A percentile compares a stretch with the other conserved stretches of the same genome.
These are phyloP conservation scores for Penicillium mononematosum DNA, from an alignment of 495 filamentous ascomycete genomes.

Conservation along the genomic window DNA sequence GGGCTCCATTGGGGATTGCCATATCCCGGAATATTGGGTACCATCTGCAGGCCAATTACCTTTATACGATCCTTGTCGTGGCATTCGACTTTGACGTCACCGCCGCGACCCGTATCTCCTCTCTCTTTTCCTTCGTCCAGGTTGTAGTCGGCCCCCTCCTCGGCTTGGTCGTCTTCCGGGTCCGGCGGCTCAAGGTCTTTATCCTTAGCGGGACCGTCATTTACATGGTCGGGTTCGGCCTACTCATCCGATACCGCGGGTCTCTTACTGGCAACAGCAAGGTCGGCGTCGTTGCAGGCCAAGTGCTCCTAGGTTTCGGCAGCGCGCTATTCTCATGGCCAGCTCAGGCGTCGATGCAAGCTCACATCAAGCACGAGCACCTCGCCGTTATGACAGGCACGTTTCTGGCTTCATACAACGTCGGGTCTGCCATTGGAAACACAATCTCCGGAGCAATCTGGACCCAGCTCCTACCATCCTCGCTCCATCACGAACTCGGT, in stretches of 20 bases:
- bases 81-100: conserved; percentile 16
- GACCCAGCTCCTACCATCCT: conserved; percentile 44
- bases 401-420: conserved; percentile 44
- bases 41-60: conserved; percentile 14
- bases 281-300: conserved; percentile 45
- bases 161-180: conserved; percentile 39
- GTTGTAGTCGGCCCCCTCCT: conserved; percentile 25
- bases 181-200: conserved; percentile 47
- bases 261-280: conserved; percentile 27
- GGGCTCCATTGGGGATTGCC: conserved; percentile 9
- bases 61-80: conserved; percentile 15
- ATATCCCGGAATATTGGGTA: conserved; percentile 11
- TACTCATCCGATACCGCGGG: conserved; percentile 47
- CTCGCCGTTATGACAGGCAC: conserved; percentile 52
- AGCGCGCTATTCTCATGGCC: conserved; percentile 44
- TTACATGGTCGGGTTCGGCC: conserved; percentile 42
- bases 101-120: conserved; percentile 10
- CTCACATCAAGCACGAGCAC: conserved; percentile 40
- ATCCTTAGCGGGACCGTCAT: conserved; percentile 39
- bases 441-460: conserved; percentile 53
- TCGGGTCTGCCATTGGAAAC: conserved; percentile 51
- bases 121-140: conserved; percentile 12
- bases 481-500: conserved; percentile 21
- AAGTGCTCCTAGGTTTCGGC: conserved; percentile 47
- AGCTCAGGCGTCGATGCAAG: conserved; percentile 36